Percentiles rank a stretch among this genome's conserved stretches.
Evolutionary conservation across 2,329 filamentous ascomycete genomes (phyloP).

Genomic region (Cladosporium halotolerans): DNA sequence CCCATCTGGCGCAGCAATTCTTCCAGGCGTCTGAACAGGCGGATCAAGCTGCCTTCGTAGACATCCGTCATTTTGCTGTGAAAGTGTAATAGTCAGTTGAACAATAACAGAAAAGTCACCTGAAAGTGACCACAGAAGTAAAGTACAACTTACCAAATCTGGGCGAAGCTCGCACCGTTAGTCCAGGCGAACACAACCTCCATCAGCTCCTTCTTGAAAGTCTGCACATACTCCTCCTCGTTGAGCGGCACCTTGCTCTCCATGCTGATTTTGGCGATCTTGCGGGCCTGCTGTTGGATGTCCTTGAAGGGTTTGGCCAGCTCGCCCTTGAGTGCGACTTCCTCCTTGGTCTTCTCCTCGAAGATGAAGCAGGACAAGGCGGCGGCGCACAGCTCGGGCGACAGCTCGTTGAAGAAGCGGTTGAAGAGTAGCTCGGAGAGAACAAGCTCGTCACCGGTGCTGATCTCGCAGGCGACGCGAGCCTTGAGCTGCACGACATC

Average conservation of each 20-base stretch:
- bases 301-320: constrained; percentile 79
- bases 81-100: background rate
- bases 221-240: constrained; percentile 85
- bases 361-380: constrained; percentile 93
- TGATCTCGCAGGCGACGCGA: constrained; percentile 95
- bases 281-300: constrained; percentile 78
- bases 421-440: constrained; percentile 92
- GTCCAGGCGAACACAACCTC: constrained; percentile 92
- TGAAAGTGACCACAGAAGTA: constrained; percentile 8
- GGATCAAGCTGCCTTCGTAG: constrained; percentile 93
- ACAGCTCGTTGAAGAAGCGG: constrained; percentile 93
- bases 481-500: constrained; percentile 97
- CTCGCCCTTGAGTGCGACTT: constrained; percentile 68
- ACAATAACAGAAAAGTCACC: too few species aligned
- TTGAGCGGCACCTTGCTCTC: constrained; percentile 93
- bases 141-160: constrained; percentile 73
- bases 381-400: constrained; percentile 78
- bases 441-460: constrained; percentile 89
- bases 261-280: constrained; percentile 86
- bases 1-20: constrained; percentile 92
- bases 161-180: constrained; percentile 79
- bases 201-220: constrained; percentile 93
- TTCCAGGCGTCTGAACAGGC: constrained; percentile 89
- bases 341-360: constrained; percentile 84
- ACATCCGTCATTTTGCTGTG: constrained; percentile 95